Conservation (phyloP, 2,329 filamentous ascomycete species). For the Colletotrichum sojae region DNA sequence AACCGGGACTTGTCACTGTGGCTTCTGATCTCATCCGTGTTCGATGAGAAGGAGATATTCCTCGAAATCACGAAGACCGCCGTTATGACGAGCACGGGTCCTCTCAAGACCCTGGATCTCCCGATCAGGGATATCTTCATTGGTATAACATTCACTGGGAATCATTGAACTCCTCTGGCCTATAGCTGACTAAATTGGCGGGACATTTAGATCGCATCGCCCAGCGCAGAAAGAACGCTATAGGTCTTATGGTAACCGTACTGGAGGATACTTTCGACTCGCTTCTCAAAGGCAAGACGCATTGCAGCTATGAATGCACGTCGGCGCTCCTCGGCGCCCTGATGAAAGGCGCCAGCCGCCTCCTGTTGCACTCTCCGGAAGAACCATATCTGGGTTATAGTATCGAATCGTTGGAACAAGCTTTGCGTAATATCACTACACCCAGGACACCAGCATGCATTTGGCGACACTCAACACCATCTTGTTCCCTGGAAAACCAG, state of each 20-base stretch:
- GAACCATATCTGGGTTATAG: background rate
- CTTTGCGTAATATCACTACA: background rate
- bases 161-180: background rate
- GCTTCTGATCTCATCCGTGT: constrained; percentile 42
- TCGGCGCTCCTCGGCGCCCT: background rate
- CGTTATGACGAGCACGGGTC: background rate
- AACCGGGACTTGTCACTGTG: constrained; percentile 28
- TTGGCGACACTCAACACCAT: too few relatives aligned
- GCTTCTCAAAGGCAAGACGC: background rate
- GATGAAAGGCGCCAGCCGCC: background rate
- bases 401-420: background rate
- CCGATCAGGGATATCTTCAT: background rate
- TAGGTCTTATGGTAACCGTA: background rate
- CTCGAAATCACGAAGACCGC: constrained; percentile 27
- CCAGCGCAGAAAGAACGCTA: background rate
- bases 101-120: background rate
- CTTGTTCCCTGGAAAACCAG: too few relatives aligned
- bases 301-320: background rate
- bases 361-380: background rate
- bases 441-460: background rate
- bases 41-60: constrained; percentile 19
- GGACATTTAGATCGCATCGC: background rate
- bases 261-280: background rate
- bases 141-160: background rate
- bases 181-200: background rate